phyloP scores from a whole-genome alignment of 2,329 filamentous ascomycete species.

The Diplodia seriata region DNA sequence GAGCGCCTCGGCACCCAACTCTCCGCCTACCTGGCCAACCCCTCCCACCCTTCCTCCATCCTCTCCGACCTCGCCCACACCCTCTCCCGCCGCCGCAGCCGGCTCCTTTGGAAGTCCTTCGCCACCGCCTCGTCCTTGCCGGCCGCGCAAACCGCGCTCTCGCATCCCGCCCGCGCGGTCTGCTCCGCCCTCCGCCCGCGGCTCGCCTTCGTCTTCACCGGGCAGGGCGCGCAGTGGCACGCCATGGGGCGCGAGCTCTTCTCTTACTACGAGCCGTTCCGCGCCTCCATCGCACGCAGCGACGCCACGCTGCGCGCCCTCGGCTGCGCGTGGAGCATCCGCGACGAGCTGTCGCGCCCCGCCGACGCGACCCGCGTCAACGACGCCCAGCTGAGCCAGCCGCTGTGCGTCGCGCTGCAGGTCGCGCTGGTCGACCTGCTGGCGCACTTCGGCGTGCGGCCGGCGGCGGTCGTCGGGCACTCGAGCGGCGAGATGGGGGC shows the following conservation, averaged over 20 bases:
- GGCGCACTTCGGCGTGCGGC: background rate
- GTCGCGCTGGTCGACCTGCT: constrained; percentile 30
- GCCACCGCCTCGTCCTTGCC: background rate
- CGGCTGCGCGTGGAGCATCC: background rate
- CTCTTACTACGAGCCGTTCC: background rate
- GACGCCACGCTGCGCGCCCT: background rate
- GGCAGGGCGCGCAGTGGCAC: constrained; percentile 42
- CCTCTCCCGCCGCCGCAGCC: constrained; percentile 1
- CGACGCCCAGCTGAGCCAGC: constrained; percentile 31
- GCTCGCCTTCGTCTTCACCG: constrained; percentile 40
- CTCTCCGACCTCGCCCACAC: constrained; percentile 11
- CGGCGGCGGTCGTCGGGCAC: constrained; percentile 24
- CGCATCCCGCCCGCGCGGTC: background rate
- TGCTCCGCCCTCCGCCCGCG: constrained; percentile 10
- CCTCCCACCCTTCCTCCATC: background rate
- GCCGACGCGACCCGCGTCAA: background rate
- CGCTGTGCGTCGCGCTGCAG: constrained; percentile 30
- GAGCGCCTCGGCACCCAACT: background rate
- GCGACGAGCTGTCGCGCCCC: background rate
- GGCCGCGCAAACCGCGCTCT: background rate
- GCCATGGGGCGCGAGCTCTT: constrained; percentile 32
- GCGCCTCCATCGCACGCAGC: background rate
- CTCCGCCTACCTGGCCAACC: constrained; percentile 22
- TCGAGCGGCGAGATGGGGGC: constrained; percentile 33
- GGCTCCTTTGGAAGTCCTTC: background rate